phyloP scores from a whole-genome alignment of 192 early-diverging fungal species.

The Coemansia sp. region DNA sequence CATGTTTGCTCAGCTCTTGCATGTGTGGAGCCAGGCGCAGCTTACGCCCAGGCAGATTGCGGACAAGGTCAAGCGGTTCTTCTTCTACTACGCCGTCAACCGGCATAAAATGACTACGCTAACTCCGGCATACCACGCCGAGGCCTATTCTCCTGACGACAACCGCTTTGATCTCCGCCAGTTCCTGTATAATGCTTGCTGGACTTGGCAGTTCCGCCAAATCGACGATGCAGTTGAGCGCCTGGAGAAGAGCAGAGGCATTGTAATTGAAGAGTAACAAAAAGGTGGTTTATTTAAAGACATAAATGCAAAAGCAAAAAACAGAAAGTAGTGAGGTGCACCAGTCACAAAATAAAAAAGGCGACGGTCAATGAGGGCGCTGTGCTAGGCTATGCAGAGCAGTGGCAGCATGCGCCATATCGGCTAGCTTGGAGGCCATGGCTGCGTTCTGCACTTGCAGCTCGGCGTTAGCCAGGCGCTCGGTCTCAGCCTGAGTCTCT shows the following conservation, averaged over 20 bases:
- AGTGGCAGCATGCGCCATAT: background rate
- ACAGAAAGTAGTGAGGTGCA: background rate
- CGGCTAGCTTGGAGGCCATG: slow-evolving; percentile 24
- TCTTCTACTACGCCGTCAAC: slow-evolving; percentile 97
- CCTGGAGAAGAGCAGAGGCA: background rate
- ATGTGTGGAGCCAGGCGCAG: slow-evolving; percentile 73
- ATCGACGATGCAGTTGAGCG: slow-evolving; percentile 72
- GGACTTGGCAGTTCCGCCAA: slow-evolving; percentile 91
- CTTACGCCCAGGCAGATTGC: slow-evolving; percentile 67
- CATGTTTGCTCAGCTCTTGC: slow-evolving; percentile 92
- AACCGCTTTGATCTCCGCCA: slow-evolving; percentile 97
- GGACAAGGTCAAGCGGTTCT: slow-evolving; percentile 93
- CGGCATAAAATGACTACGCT: slow-evolving; percentile 98
- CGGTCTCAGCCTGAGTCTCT: slow-evolving; percentile 24
- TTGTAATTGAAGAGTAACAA: background rate
- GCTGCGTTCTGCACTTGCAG: slow-evolving; percentile 10
- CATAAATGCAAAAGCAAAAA: background rate
- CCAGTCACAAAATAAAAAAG: no score
- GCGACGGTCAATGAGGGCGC: background rate
- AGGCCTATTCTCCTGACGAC: slow-evolving; percentile 95
- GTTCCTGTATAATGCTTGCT: slow-evolving; percentile 91
- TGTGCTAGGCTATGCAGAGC: background rate
- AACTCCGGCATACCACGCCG: slow-evolving; percentile 95
- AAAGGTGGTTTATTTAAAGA: no score
- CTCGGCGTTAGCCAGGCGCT: slow-evolving; percentile 16